phyloP scores from a whole-genome alignment of 495 filamentous ascomycete species.

The Antarctomyces pellizariae region DNA sequence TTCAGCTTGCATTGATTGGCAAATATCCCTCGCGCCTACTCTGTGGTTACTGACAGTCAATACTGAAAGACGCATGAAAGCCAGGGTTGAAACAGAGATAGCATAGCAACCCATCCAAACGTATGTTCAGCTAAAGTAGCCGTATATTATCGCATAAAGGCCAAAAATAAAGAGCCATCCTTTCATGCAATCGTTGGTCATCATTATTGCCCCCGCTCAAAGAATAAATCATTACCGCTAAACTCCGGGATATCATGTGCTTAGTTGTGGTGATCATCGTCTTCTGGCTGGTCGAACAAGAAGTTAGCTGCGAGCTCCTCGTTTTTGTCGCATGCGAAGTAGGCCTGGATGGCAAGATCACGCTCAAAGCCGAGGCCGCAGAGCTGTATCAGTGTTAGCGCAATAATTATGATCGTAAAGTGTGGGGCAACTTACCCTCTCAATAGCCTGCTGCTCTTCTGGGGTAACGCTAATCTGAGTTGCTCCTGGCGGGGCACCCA shows the following conservation, averaged over 20 bases:
- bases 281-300: conserved; percentile 88
- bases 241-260: conserved; percentile 3
- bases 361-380: conserved; percentile 80
- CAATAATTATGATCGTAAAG: conserved; percentile 1
- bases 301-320: conserved; percentile 96
- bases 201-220: too few relatives aligned
- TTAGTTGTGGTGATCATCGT: conserved; percentile 47
- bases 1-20: too few relatives aligned
- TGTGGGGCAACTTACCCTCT: conserved; percentile 42
- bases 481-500: conserved; percentile 61
- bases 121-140: too few relatives aligned
- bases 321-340: conserved; percentile 98
- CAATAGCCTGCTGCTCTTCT: conserved; percentile 90
- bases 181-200: too few relatives aligned
- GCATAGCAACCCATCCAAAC: too few relatives aligned
- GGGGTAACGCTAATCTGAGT: conserved; percentile 81
- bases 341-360: conserved; percentile 88
- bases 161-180: too few relatives aligned
- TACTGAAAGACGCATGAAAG: too few relatives aligned
- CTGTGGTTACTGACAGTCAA: too few relatives aligned
- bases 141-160: too few relatives aligned
- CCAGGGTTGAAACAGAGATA: too few relatives aligned
- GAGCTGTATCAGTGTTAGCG: conserved; percentile 32
- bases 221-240: neutral
- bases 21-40: too few relatives aligned